Evolutionary conservation across 1,139 yeast species (phyloP).

Genomic region (Entelexis sorbosivorans): DNA sequence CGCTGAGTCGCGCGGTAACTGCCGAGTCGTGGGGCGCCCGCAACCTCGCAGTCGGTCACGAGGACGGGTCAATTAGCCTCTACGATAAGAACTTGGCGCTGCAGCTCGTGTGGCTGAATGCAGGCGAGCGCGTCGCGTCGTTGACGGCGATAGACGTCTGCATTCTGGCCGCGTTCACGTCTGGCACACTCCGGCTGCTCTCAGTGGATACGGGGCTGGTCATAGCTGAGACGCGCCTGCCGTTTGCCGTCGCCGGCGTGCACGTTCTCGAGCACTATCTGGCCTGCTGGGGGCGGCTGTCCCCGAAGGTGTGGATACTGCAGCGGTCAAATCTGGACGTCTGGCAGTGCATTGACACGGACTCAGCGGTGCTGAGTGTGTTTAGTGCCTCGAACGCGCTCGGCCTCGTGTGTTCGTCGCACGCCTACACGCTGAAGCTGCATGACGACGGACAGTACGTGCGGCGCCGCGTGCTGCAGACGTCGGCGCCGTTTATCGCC

Average conservation of each 20-base stretch:
- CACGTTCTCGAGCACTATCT: constrained; percentile 14
- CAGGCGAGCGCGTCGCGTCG: constrained; percentile 13
- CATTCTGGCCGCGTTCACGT: constrained; percentile 9
- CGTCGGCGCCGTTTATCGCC: neutral
- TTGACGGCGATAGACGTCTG: constrained; percentile 7
- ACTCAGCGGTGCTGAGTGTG: constrained; percentile 8
- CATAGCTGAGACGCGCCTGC: neutral
- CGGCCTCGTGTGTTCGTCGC: constrained; percentile 7
- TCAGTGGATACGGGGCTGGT: constrained; percentile 13
- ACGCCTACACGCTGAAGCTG: constrained; percentile 4
- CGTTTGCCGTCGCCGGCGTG: constrained; percentile 6
- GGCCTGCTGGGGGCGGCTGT: constrained; percentile 11
- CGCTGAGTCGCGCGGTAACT: constrained; percentile 2
- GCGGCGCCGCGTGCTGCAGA: neutral
- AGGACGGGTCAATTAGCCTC: constrained; percentile 15
- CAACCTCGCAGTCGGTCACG: constrained; percentile 13
- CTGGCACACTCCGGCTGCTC: neutral
- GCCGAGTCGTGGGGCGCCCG: constrained; percentile 8
- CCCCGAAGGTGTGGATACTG: constrained; percentile 5
- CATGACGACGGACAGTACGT: neutral
- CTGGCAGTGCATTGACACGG: neutral
- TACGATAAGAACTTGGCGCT: neutral
- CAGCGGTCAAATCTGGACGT: constrained; percentile 15
- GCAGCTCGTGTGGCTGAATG: constrained; percentile 14
- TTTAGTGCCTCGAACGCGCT: constrained; percentile 3